These are phyloP conservation scores for Fusarium dimerum DNA, from an alignment of 2,329 filamentous ascomycete species.

Conservation along the genomic window DNA sequence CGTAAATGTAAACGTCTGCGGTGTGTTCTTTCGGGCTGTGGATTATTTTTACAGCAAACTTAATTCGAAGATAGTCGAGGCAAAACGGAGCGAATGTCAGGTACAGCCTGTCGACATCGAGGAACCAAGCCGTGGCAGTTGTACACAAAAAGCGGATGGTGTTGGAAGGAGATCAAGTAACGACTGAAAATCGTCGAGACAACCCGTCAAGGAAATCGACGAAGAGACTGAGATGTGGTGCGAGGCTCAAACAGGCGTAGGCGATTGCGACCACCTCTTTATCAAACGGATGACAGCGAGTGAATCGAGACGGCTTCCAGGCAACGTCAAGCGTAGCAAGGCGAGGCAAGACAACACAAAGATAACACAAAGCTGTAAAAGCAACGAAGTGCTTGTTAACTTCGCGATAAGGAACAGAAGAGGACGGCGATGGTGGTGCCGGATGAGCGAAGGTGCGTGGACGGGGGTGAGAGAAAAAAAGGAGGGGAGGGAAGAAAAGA, in stretches of 20 bases:
- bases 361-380: constrained; percentile 12
- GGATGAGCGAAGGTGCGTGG: constrained; percentile 29
- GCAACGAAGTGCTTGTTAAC: constrained; percentile 23
- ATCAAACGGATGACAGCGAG: constrained; percentile 23
- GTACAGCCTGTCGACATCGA: constrained; percentile 31
- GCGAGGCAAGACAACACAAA: constrained; percentile 19
- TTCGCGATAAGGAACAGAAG: constrained; percentile 18
- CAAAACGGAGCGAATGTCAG: constrained; percentile 25
- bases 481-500: constrained; percentile 25
- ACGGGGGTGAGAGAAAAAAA: constrained; percentile 26
- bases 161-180: constrained; percentile 28
- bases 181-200: constrained; percentile 33
- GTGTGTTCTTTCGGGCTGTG: constrained; percentile 9
- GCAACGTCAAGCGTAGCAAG: constrained; percentile 20
- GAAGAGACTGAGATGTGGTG: constrained; percentile 26
- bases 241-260: constrained; percentile 18
- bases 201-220: constrained; percentile 26
- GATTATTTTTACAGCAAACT: constrained; percentile 10
- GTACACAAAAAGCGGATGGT: constrained; percentile 17
- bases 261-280: constrained; percentile 21
- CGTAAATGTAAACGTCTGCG: constrained; percentile 6
- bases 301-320: constrained; percentile 16
- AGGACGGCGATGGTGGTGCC: constrained; percentile 27
- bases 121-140: constrained; percentile 20
- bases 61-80: constrained; percentile 18